Evolutionary conservation across 768 basidiomycete genomes (phyloP), one percentile per base, ranked within the genome.

Genomic region (Phanerochaete carnosa): DNA sequence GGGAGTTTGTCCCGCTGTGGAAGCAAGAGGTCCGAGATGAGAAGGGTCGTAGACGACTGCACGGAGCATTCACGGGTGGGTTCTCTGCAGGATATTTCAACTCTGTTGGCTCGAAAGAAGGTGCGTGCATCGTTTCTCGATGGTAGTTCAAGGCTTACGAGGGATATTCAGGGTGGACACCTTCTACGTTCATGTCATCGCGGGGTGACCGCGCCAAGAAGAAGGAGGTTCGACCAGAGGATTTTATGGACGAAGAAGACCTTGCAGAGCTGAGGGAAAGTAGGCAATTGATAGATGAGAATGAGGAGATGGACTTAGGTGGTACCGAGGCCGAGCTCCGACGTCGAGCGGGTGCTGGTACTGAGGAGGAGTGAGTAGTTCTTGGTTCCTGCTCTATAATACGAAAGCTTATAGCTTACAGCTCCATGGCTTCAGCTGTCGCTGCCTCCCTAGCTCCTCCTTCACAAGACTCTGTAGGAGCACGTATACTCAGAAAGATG

Each of bases 201-300:
- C 83, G 95, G 32, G 74, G 71, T 29, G 89, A 92, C 46, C 84
- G 95, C 51, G 84, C 84, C 49, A 88, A 88, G 71, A 73, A 82
- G 65, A 80, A 83, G 66, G 75, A 74, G 2, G 74, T 80, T n/a
- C 80, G 81, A 32, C 89, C 94, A 0, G 93, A 96, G 73, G 94
- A 97, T 70, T 98, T 93, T 70, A 98, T 99, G 97, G 97, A 99
- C 75, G 97, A 98, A 45, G 97, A 99, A 74, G 97, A 98, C 72
- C 77, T 98, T 16, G 86, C 90, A 47, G 93, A 93, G 62, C 73
- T 90, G 61, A 84, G 81, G 33, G 92, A 94, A 43, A 84, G 83
- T 64, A 80, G 87, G 65, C 84, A 82, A 22, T 72, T 97, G 9
- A 84, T 94, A 3, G 89, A 92, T 68, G 90, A 88, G 37, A 87